These are phyloP conservation scores for Staphylotrichum longicolle DNA, from an alignment of 495 filamentous ascomycete genomes.

Conservation along the genomic window DNA sequence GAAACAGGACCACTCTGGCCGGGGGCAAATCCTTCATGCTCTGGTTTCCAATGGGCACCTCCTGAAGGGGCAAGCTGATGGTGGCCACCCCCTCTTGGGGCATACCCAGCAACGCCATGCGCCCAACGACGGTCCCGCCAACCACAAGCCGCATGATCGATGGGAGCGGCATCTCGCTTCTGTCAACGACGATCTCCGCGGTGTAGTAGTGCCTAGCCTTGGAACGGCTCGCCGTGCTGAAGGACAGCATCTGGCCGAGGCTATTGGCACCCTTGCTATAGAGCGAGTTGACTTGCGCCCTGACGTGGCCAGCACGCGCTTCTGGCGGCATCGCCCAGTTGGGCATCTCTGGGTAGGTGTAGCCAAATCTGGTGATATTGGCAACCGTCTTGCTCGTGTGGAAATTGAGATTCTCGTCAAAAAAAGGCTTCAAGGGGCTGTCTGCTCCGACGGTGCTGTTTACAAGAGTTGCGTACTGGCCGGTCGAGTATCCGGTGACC, in stretches of 20 bases:
- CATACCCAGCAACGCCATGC: slow-evolving; percentile 26
- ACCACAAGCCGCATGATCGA: slow-evolving; percentile 34
- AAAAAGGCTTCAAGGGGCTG: slow-evolving; percentile 49
- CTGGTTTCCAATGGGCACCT: slow-evolving; percentile 14
- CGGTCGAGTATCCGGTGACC: slow-evolving; percentile 21
- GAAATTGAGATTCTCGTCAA: slow-evolving; percentile 33
- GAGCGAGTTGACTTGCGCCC: slow-evolving; percentile 33
- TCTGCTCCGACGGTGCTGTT: slow-evolving; percentile 36
- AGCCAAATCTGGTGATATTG: slow-evolving; percentile 38
- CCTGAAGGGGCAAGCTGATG: slow-evolving; percentile 20
- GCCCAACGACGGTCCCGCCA: slow-evolving; percentile 22
- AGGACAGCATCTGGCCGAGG: neutral
- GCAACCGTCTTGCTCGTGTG: slow-evolving; percentile 42
- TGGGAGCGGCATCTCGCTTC: slow-evolving; percentile 33
- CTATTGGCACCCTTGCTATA: slow-evolving; percentile 27
- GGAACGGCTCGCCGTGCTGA: neutral
- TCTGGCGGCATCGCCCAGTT: slow-evolving; percentile 25
- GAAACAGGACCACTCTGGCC: slow-evolving; percentile 17
- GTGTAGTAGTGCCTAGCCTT: slow-evolving; percentile 31
- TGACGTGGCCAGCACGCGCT: slow-evolving; percentile 25
- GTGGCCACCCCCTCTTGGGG: slow-evolving; percentile 21
- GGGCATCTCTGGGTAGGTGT: slow-evolving; percentile 47
- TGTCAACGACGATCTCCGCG: slow-evolving; percentile 34
- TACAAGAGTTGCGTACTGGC: slow-evolving; percentile 34
- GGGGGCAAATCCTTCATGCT: slow-evolving; percentile 13